Evolutionary conservation across 1,284 basidiomycete genomes (phyloP), one percentile per base, ranked within the genome.

Genomic region (Boletus holoroseus): DNA sequence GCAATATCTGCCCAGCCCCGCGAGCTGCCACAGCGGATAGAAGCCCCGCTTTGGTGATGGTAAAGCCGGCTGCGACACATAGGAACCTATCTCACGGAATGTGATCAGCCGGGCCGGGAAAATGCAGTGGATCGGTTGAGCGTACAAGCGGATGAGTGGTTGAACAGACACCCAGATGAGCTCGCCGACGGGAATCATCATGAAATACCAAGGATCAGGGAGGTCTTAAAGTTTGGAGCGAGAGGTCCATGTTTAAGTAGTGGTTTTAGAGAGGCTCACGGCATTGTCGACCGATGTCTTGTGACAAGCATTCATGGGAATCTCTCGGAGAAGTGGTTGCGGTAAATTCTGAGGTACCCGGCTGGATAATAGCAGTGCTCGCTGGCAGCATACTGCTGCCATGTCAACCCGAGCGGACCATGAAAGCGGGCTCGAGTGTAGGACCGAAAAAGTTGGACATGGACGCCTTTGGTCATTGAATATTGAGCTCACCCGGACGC

Each of bases 61-160:
- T 62, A 58, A 82, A 82, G 3, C 84, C 85, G 49, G 75, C 73
- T 5, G 71, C 66, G 11, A 74, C 75, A 54, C 76, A 80, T 36
- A 83, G 63, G 18, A 79, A 71, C 28, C 83, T 83, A 20, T 43
- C n/a, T 49, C 24, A 35, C 9, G 22, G 15, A 44, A 2, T 11
- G 15, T 3, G 3, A 24, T 51, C 24, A 52, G 43, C 13, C 7
- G 3, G 5, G 12, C 2, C 5, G 9, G 4, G 13, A 26, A 27
- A 24, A 18, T n/a, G 13, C 8, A 24, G 34, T 18, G 22, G 18
- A 37, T 15, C 12, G 15, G 22, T 49, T 13, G 31, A 34, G 49
- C 79, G 57, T 58, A 82, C 82, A 84, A 62, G 56, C 81, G 76
- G 54, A 82, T 69, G 40, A 85, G 66, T 8, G 83, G 83, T 41